Conservation (phyloP, 257 asterid species). For the Przewalskia tangutica region DNA sequence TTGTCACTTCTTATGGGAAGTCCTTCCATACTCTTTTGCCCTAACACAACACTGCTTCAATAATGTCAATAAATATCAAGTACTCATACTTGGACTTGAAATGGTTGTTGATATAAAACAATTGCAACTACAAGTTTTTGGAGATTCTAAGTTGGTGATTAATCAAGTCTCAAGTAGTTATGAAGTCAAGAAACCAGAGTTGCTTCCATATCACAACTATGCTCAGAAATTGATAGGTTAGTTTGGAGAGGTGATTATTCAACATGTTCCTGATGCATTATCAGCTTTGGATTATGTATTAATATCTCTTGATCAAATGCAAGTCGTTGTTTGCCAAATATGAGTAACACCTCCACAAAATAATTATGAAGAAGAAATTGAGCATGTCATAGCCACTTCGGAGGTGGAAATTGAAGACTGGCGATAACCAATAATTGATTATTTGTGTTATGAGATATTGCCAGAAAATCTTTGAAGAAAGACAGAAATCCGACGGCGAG, state of each 20-base stretch:
- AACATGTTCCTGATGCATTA: background rate
- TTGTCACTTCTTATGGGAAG: background rate
- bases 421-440: too few species aligned
- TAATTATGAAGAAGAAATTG: too few species aligned
- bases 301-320: too few species aligned
- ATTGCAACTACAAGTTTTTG: background rate
- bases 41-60: background rate
- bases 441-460: too few species aligned
- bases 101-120: background rate
- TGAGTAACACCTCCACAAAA: too few species aligned
- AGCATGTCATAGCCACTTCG: too few species aligned
- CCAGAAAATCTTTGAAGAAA: too few species aligned
- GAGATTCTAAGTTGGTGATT: background rate
- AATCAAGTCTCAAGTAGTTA: background rate
- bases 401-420: too few species aligned
- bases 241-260: background rate
- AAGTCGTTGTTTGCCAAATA: too few species aligned
- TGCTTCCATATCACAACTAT: background rate
- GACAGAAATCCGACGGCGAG: too few species aligned
- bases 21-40: background rate
- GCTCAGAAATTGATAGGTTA: background rate
- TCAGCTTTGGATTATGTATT: background rate
- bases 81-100: background rate
- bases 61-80: background rate
- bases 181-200: background rate